Conservation (phyloP, 805 yeast genomes). For the Metschnikowia bowlesiae region DNA sequence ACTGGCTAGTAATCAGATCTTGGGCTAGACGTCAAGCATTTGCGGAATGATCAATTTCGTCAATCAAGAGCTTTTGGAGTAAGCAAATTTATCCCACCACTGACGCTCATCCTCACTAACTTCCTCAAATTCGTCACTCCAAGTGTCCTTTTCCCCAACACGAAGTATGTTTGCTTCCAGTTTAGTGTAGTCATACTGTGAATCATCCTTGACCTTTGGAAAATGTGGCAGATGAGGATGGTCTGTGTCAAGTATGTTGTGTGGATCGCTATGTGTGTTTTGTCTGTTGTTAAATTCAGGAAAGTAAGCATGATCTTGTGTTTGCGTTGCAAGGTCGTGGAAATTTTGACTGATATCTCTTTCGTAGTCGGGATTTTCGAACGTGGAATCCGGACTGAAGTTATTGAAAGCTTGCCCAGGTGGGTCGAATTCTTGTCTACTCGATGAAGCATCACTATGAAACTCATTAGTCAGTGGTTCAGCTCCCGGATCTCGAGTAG, state of each 20-base stretch:
- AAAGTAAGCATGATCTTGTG: constrained; percentile 3
- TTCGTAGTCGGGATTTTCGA: constrained; percentile 7
- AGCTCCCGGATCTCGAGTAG: neutral
- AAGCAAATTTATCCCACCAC: neutral
- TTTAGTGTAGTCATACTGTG: neutral
- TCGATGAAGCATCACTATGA: neutral
- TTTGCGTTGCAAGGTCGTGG: constrained; percentile 11
- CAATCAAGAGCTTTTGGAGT: neutral
- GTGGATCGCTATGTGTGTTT: neutral
- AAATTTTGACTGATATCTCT: constrained; percentile 9
- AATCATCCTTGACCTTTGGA: neutral
- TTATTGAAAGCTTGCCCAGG: constrained; percentile 3
- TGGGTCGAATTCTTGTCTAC: neutral
- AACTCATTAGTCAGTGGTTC: neutral
- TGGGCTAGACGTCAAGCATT: neutral
- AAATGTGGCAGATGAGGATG: neutral
- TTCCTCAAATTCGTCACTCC: constrained; percentile 1
- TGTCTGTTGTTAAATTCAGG: neutral
- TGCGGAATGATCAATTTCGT: neutral
- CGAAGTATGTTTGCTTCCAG: neutral
- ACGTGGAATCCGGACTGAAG: constrained; percentile 12
- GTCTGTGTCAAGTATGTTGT: neutral
- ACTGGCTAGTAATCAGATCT: neutral
- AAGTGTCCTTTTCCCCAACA: neutral
- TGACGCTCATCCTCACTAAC: constrained; percentile 2